Conservation (phyloP, 2,329 filamentous ascomycete species). For the Sclerotiophoma versabilis region DNA sequence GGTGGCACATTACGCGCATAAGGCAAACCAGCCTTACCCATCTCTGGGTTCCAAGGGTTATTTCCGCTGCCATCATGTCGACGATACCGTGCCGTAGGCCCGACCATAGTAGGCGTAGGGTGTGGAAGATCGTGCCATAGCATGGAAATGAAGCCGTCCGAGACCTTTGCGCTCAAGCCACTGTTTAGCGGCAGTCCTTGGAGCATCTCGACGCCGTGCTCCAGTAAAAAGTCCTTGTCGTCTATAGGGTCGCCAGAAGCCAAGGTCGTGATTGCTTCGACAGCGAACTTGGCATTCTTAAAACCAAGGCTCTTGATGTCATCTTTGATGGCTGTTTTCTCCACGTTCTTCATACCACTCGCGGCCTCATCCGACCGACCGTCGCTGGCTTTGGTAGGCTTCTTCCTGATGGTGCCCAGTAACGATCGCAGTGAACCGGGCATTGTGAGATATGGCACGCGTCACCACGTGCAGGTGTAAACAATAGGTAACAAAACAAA, state of each 20-base stretch:
- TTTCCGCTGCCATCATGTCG: conserved; percentile 53
- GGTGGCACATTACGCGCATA: conserved; percentile 67
- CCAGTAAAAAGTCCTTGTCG: conserved; percentile 59
- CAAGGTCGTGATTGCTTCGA: conserved; percentile 69
- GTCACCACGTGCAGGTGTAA: conserved; percentile 4
- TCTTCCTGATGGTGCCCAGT: conserved; percentile 55
- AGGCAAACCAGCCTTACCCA: conserved; percentile 62
- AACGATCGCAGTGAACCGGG: conserved; percentile 51
- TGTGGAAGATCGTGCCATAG: conserved; percentile 62
- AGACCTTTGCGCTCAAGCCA: conserved; percentile 56
- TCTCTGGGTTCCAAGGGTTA: conserved; percentile 59
- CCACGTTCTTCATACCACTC: conserved; percentile 27
- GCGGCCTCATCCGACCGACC: conserved; percentile 49
- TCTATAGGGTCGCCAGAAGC: conserved; percentile 70
- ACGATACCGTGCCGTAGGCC: conserved; percentile 55
- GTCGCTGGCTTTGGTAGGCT: conserved; percentile 58
- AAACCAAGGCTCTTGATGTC: conserved; percentile 65
- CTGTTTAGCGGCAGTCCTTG: conserved; percentile 60
- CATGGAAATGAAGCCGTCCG: conserved; percentile 61
- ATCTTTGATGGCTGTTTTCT: conserved; percentile 45
- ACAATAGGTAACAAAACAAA: neutral
- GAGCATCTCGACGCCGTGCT: conserved; percentile 62
- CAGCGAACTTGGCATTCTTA: conserved; percentile 50
- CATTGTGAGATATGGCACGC: conserved; percentile 26
- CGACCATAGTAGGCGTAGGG: conserved; percentile 56